Evolutionary conservation across 306 rosid species (phyloP).

Genomic region (Prosopis cineraria): DNA sequence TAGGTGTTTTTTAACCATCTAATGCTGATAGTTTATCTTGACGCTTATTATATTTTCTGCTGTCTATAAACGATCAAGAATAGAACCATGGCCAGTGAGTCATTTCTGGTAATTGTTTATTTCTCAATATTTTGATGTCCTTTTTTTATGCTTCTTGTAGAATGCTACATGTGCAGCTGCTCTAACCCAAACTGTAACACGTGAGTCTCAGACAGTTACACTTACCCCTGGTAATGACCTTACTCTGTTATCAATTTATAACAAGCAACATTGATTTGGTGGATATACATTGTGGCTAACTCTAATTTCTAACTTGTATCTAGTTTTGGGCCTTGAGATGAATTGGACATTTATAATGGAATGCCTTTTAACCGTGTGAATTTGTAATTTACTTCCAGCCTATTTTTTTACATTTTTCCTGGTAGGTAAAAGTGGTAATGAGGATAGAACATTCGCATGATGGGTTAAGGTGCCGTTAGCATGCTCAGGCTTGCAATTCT

Average conservation of each 20-base stretch:
- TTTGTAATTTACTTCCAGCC: background rate
- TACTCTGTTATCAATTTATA: background rate
- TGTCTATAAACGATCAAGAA: background rate
- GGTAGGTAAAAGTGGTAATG: background rate
- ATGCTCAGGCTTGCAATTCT: background rate
- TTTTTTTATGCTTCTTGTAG: slow-evolving; percentile 44
- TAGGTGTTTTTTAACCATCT: background rate
- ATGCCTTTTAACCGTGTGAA: background rate
- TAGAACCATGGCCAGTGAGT: background rate
- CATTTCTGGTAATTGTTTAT: background rate
- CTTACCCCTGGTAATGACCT: slow-evolving; percentile 64
- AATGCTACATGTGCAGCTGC: slow-evolving; percentile 59
- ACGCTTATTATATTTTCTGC: background rate
- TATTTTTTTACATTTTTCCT: background rate
- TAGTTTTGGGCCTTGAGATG: background rate
- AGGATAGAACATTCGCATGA: background rate
- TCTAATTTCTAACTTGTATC: background rate
- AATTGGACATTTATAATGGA: background rate
- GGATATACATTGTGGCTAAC: background rate
- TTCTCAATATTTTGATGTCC: slow-evolving; percentile 25
- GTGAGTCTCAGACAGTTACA: slow-evolving; percentile 56
- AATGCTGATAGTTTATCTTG: slow-evolving; percentile 10
- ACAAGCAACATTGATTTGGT: background rate
- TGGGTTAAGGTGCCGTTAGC: background rate
- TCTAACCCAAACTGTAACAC: slow-evolving; percentile 66